Base-by-base conservation (phyloP, 2,329 filamentous ascomycete genomes). In the Colletotrichum lupini region DNA sequence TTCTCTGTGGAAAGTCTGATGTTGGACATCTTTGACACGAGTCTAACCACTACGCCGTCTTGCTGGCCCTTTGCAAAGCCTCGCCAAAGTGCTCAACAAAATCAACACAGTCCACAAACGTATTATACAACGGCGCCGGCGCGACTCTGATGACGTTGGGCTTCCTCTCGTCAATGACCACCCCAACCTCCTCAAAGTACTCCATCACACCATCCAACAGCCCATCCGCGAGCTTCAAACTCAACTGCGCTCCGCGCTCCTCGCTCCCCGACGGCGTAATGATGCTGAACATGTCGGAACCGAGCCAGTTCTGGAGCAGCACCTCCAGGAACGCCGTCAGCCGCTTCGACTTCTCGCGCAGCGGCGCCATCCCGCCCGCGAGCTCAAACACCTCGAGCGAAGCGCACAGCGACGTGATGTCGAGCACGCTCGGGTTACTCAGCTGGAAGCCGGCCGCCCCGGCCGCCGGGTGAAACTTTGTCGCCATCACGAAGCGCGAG, bases 401-500 rank as follows among this genome's bases (percentile, higher is more conserved):
- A 0, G 92, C 93, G 60, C 89, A 85, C 5, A 97, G 87, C 9
- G 91, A 89, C 6, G 92, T 92, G 74, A 94, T 89, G 78, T 96
- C 94, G 8, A 95, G 85, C 19, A 92, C 92, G 9, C 90, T 89
- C 46, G 93, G 94, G 80, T 98, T 98, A 63, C 92, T 94, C n/a
- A 96, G 82, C 82, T 97, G 94, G 82, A 91, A 98, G 4, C 95
- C 95, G 42, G 88, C 91, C 0, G 95, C 95, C 52, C 95, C 95
- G 2, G 89, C 85, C 8, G 94, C 93, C 4, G 95, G 94, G 53
- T 91, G 85, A 82, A 97, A 97, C 70, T 87, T 85, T 82, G 95
- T 96, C 69, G 92, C 91, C 95, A 98, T 98, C 76, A 90, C 87
- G 85, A 98, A 97, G 16, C 95, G 88, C 42, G 90, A 91, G 61